Percentiles rank a stretch among this genome's conserved stretches.
Conservation (phyloP, 2,329 filamentous ascomycete genomes). For the Pseudogymnoascus sp. region DNA sequence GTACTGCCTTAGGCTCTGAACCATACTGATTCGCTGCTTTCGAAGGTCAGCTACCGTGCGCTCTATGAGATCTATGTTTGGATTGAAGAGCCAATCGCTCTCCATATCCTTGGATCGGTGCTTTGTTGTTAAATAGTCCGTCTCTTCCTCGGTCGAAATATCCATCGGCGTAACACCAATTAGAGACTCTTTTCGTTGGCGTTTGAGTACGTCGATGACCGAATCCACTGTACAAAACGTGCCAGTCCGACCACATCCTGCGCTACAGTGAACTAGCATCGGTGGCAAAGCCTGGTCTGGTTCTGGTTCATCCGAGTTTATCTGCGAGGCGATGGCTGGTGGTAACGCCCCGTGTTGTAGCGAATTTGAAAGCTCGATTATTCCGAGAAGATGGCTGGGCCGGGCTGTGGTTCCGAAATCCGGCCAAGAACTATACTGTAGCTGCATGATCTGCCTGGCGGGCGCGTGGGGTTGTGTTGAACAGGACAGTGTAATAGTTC, state of each 20-base stretch:
- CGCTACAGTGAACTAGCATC: constrained; percentile 89
- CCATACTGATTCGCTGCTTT: constrained; percentile 85
- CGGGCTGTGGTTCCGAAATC: constrained; percentile 92
- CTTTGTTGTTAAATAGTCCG: constrained; percentile 22
- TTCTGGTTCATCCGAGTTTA: constrained; percentile 54
- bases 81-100: constrained; percentile 60
- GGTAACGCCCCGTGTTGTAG: constrained; percentile 50
- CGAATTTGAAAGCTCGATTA: constrained; percentile 81
- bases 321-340: constrained; percentile 29
- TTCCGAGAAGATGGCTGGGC: constrained; percentile 73
- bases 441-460: constrained; percentile 85
- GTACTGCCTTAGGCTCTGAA: constrained; percentile 87
- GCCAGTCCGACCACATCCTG: constrained; percentile 89
- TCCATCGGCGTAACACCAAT: constrained; percentile 37
- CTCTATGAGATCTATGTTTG: constrained; percentile 70
- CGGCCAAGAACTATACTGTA: constrained; percentile 95
- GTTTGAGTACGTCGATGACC: constrained; percentile 92
- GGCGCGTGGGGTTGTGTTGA: constrained; percentile 70
- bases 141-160: constrained; percentile 21
- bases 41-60: constrained; percentile 88
- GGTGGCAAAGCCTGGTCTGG: constrained; percentile 50
- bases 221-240: constrained; percentile 96
- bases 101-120: constrained; percentile 29
- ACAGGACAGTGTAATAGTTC: constrained; percentile 80
- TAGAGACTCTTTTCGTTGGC: constrained; percentile 50